A percentile compares a stretch with the other conserved stretches of the same genome.
Evolutionary conservation across 805 yeast genomes (phyloP).

Genomic region (Pichia phayaonensis): DNA sequence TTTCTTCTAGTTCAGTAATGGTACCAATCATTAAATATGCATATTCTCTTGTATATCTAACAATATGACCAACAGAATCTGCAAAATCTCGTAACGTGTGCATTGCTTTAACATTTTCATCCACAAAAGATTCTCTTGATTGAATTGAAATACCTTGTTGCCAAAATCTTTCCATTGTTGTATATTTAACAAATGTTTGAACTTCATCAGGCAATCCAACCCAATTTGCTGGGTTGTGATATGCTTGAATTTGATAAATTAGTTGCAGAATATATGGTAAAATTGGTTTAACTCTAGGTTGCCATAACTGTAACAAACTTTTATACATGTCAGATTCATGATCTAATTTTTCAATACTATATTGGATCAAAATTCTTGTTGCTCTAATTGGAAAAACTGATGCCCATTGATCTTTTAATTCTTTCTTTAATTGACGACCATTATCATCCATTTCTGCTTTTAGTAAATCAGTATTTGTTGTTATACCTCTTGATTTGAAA

Average conservation of each 20-base stretch:
- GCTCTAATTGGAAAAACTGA: conserved; percentile 93
- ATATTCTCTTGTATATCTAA: conserved; percentile 92
- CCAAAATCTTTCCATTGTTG: conserved; percentile 94
- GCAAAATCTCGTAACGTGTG: conserved; percentile 94
- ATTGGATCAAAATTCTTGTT: conserved; percentile 89
- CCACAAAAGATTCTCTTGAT: conserved; percentile 87
- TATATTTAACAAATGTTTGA: conserved; percentile 82
- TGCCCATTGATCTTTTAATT: conserved; percentile 85
- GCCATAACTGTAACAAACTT: conserved; percentile 72
- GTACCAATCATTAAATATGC: conserved; percentile 87
- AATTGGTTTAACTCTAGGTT: conserved; percentile 86
- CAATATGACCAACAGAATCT: conserved; percentile 92
- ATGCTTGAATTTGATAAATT: conserved; percentile 85
- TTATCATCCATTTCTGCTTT: conserved; percentile 83
- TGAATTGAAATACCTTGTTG: conserved; percentile 96
- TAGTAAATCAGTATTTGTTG: conserved; percentile 66
- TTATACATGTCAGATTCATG: conserved; percentile 71
- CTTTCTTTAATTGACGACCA: conserved; percentile 69
- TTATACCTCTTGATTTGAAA: conserved; percentile 74
- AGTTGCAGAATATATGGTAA: conserved; percentile 85
- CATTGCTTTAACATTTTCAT: conserved; percentile 90
- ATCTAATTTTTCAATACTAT: conserved; percentile 83
- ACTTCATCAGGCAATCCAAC: conserved; percentile 78
- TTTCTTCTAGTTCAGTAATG: conserved; percentile 80
- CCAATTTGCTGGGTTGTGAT: conserved; percentile 94